Percentiles rank a stretch among this genome's conserved stretches.
These are phyloP conservation scores for Iris pallida DNA, from an alignment of 116 monocot genomes.

Conservation along the genomic window DNA sequence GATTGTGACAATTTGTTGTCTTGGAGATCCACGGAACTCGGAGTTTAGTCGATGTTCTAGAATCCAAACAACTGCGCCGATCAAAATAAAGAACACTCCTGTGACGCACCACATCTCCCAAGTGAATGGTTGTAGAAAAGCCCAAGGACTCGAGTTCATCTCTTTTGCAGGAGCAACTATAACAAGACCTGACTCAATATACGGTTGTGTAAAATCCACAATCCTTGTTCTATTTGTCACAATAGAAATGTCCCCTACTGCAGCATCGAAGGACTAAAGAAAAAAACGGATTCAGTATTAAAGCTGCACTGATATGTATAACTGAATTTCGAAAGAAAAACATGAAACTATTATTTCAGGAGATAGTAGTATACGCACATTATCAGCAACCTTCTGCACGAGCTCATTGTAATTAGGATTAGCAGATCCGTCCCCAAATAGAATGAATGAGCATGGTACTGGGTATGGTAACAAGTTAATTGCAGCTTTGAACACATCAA, in stretches of 20 bases:
- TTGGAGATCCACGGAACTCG: conserved; percentile 79
- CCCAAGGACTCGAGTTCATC: conserved; percentile 62
- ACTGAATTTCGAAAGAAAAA: neutral
- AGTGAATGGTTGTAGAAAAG: conserved; percentile 84
- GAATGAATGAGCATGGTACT: conserved; percentile 58
- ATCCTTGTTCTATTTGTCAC: conserved; percentile 79
- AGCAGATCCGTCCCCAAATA: conserved; percentile 67
- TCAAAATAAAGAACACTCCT: conserved; percentile 72
- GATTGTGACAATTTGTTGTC: conserved; percentile 72
- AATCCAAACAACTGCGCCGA: conserved; percentile 94
- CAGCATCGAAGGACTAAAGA: conserved; percentile 77
- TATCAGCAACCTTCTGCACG: conserved; percentile 68
- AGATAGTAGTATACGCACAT: conserved; percentile 43
- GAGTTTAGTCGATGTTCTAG: conserved; percentile 86
- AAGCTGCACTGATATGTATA: neutral
- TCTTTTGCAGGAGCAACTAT: conserved; percentile 72
- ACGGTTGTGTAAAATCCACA: conserved; percentile 94
- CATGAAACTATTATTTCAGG: neutral
- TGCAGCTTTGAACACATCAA: conserved; percentile 90
- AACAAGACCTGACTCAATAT: conserved; percentile 73
- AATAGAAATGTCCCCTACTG: conserved; percentile 88
- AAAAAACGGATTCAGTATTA: neutral
- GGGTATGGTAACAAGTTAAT: conserved; percentile 70
- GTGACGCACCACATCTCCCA: conserved; percentile 79
- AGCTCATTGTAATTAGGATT: conserved; percentile 85